Conservation (phyloP, 441 rosid species). For the Erysimum cheiri region DNA sequence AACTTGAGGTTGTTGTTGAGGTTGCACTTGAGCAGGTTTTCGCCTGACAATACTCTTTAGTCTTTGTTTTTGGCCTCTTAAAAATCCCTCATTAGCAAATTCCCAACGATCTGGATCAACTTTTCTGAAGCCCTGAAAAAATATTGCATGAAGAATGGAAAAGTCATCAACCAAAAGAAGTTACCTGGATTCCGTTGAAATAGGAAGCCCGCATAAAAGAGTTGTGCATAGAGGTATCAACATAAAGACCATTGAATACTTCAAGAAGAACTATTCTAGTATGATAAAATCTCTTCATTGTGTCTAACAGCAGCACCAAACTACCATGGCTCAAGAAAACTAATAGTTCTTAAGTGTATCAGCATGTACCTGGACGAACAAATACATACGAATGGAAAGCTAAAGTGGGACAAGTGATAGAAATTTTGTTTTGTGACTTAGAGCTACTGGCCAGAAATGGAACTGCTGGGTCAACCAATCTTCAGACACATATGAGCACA, state of each 20-base stretch:
- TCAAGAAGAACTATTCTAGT: conserved; percentile 1
- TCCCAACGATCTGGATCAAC: conserved; percentile 72
- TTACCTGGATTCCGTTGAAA: conserved; percentile 12
- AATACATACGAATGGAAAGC: conserved; percentile 42
- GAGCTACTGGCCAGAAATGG: conserved; percentile 42
- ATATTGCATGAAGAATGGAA: conserved; percentile 32
- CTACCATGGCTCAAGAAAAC: conserved; percentile 36
- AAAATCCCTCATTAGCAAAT: conserved; percentile 67
- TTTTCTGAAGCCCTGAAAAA: conserved; percentile 63
- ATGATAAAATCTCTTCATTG: conserved; percentile 2
- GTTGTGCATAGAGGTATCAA: conserved; percentile 1
- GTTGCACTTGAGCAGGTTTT: conserved; percentile 58
- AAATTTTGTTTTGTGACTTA: conserved; percentile 39
- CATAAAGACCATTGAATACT: conserved; percentile 16
- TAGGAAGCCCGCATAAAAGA: conserved; percentile 25
- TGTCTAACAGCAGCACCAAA: conserved; percentile 26
- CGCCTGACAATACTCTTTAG: conserved; percentile 60
- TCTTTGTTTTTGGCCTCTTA: conserved; percentile 63
- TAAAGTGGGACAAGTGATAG: conserved; percentile 40
- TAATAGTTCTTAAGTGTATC: conserved; percentile 37
- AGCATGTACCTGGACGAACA: conserved; percentile 41
- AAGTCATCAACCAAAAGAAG: conserved; percentile 27
- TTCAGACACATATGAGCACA: conserved; percentile 44
- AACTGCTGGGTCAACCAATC: conserved; percentile 43
- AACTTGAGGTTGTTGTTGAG: conserved; percentile 61